phyloP scores from a whole-genome alignment of 768 basidiomycete species.

The Pseudohyphozyma bogoriensis region DNA sequence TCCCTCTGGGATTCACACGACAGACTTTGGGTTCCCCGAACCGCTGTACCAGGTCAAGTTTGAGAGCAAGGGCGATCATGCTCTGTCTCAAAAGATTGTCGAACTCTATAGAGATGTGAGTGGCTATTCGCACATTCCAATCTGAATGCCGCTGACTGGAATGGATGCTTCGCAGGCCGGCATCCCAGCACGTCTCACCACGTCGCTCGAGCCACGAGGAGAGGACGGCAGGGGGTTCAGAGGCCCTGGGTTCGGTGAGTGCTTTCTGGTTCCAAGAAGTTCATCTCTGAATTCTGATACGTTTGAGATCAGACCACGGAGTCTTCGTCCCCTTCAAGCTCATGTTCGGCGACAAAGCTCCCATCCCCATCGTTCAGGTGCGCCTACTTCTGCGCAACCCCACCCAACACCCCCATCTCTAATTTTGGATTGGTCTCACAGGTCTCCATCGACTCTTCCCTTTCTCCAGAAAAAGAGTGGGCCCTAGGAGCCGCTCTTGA shows the following conservation, averaged over 20 bases:
- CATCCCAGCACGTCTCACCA: constrained; percentile 46
- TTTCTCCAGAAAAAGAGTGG: constrained; percentile 57
- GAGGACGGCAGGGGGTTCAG: constrained; percentile 55
- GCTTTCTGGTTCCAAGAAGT: background rate
- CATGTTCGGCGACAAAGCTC: constrained; percentile 51
- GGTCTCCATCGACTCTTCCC: constrained; percentile 47
- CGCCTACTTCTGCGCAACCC: constrained; percentile 40
- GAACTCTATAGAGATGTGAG: constrained; percentile 48
- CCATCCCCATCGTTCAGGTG: constrained; percentile 58
- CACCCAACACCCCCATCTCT: background rate
- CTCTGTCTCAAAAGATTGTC: constrained; percentile 52
- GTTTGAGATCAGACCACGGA: constrained; percentile 49
- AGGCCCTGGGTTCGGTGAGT: constrained; percentile 49
- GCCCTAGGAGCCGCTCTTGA: constrained; percentile 53
- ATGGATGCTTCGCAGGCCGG: constrained; percentile 43
- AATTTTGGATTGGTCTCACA: background rate
- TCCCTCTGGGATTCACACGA: background rate
- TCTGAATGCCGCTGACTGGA: too few species aligned
- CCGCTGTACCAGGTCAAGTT: constrained; percentile 53
- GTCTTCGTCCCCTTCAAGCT: constrained; percentile 68
- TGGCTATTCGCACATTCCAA: too few species aligned
- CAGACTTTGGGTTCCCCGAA: constrained; percentile 52
- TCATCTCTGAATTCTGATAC: background rate
- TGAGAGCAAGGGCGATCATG: constrained; percentile 54
- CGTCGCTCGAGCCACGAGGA: constrained; percentile 50